Evolutionary conservation across 2,329 filamentous ascomycete genomes (phyloP), one percentile per base, ranked within the genome.

Genomic region (Phialophora expanda): DNA sequence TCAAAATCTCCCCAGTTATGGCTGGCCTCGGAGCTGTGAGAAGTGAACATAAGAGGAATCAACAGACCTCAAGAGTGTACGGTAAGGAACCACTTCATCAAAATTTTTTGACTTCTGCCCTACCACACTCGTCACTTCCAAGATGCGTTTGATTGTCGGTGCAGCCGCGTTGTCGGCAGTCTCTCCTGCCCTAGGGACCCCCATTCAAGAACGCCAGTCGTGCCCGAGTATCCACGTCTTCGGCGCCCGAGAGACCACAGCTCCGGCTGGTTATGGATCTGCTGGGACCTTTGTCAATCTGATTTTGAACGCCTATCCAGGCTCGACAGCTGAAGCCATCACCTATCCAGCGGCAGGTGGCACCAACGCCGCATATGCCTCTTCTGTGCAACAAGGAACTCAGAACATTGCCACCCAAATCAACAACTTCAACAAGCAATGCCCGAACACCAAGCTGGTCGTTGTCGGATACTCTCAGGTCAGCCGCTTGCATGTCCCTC

Each of bases 371-470:
- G 20, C n/a, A 4, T 57, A 44, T 30, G 55, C 24, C 22, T 54
- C 51, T 14, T 57, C 30, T 9, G 34, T 57, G 30, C 55, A 57
- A 26, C 55, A 57, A 62, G 32, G 28, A 57, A 44, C 30, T 17
- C 59, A 55, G 51, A 54, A 54, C 51, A 26, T 54, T 32, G 51
- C 51, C 4, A 54, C 28, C 8, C 51, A 54, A 20, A 54, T 30
- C 51, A 32, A 54, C 28, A 54, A 32, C 51, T 54, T 54, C 51
- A 54, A 54, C 51, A 26, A 54, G 51, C 51, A 54, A 30, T 54
- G 51, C 51, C 51, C 51, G 14, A 54, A 20, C 51, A 54, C 51
- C 26, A 54, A 54, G 24, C 17, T 54, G 22, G 51, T 54, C 24
- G 51, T 54, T 14, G 51, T 54, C 14, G 51, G 51, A 32, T 54